Evolutionary conservation across 2,329 filamentous ascomycete genomes (phyloP), one percentile per base, ranked within the genome.

Genomic region (Xylariaceae sp.): DNA sequence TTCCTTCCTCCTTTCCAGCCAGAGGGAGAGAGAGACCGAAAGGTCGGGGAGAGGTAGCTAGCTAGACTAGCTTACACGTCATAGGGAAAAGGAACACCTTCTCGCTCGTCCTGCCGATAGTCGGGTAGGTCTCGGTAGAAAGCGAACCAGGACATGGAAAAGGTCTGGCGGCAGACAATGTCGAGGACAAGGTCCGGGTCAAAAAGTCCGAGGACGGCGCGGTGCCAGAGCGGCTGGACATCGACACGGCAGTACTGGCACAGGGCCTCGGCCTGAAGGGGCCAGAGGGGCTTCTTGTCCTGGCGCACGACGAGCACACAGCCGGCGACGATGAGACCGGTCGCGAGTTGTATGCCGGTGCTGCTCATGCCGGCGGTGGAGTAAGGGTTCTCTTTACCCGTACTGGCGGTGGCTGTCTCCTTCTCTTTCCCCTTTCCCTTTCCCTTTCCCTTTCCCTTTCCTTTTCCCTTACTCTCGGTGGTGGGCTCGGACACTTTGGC

Each of bases 201-300:
- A 1, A 38, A 31, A 11, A 34, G 23, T 12, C 5, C 23, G 7
- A 29, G 40, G 14, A 18, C 27, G 1, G 31, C 34, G 3, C 5
- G n/a, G 42, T 1, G 16, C 27, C 17, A 44, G 2, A 7, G 11
- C 32, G 3, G 3, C 16, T 5, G 16, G 4, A 7, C 31, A 1
- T 41, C 18, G 13, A 26, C 11, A 3, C 34, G 31, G 11, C 42
- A 41, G 27, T 41, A 44, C 5, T n/a, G 28, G 23, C 38, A 44
- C 9, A 44, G 14, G 7, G 31, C 42, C 28, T 41, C 42, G 1
- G 24, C 15, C n/a, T 44, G 42, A 31, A 19, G 33, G n/a, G 13
- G 31, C 8, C 12, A 38, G 4, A 44, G 15, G 2, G 42, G 42
- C 17, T 44, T 44, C 14, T 30, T 15, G n/a, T 44, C 42, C 31